Percentiles rank a stretch among this genome's conserved stretches.
Conservation (phyloP, 2,329 filamentous ascomycete species). For the Phialophora chinensis region DNA sequence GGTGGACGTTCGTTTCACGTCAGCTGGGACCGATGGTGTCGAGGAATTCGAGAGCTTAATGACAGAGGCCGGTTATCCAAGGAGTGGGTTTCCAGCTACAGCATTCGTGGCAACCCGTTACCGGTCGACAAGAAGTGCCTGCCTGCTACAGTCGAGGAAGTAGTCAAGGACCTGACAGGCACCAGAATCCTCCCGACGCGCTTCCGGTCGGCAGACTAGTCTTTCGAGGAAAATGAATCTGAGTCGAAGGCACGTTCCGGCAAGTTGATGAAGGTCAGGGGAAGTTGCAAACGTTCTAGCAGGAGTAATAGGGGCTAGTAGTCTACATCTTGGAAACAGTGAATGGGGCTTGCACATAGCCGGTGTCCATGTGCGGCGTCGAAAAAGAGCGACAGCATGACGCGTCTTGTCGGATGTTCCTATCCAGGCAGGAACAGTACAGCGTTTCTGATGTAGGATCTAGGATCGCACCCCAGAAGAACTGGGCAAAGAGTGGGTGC, state of each 20-base stretch:
- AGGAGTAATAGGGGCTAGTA: too few species aligned
- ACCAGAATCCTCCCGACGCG: background rate
- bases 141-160: background rate
- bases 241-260: background rate
- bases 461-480: too few species aligned
- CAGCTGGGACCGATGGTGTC: background rate
- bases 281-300: too few species aligned
- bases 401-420: too few species aligned
- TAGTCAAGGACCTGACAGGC: background rate
- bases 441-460: too few species aligned
- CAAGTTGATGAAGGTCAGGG: background rate
- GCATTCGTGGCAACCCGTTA: background rate
- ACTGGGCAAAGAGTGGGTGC: too few species aligned
- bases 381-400: too few species aligned
- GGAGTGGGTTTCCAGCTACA: background rate
- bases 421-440: too few species aligned
- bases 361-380: too few species aligned
- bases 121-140: background rate
- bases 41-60: background rate
- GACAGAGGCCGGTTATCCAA: background rate
- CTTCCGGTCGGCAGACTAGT: background rate
- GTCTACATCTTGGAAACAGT: too few species aligned
- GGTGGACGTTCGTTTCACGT: background rate
- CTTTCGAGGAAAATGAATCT: background rate
- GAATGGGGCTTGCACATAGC: too few species aligned